Evolutionary conservation across 768 basidiomycete genomes (phyloP).

Genomic region (Tephrocybe sp.): DNA sequence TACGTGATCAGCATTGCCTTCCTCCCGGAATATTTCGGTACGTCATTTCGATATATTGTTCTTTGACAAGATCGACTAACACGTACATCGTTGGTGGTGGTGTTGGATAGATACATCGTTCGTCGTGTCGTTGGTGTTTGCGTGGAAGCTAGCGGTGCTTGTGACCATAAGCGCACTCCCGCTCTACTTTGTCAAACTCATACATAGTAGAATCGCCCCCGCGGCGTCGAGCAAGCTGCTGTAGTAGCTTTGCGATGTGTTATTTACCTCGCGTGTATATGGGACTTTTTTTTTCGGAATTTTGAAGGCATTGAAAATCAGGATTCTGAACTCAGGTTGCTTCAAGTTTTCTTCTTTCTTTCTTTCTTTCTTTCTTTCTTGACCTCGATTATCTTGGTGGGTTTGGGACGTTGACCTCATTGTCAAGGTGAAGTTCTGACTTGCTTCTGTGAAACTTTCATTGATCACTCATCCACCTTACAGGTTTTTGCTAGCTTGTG

Average conservation of each 20-base stretch:
- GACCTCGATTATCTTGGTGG: background rate
- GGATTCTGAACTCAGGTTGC: too few relatives aligned
- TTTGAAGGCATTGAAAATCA: background rate
- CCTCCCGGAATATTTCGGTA: slow-evolving; percentile 96
- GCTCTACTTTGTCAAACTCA: slow-evolving; percentile 85
- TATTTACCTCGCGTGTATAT: slow-evolving; percentile 5
- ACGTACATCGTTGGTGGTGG: slow-evolving; percentile 10
- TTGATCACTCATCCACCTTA: background rate
- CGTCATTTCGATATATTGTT: slow-evolving; percentile 23
- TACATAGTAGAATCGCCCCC: slow-evolving; percentile 83
- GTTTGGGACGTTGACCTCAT: too few relatives aligned
- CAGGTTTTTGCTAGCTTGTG: background rate
- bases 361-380: background rate
- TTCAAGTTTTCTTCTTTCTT: background rate
- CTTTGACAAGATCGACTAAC: background rate
- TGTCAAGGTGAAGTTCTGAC: too few relatives aligned
- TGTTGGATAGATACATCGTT: slow-evolving; percentile 76
- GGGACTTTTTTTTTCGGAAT: background rate
- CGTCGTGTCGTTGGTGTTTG: slow-evolving; percentile 83
- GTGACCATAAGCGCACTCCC: slow-evolving; percentile 93
- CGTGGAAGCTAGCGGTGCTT: slow-evolving; percentile 94
- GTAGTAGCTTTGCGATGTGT: slow-evolving; percentile 29
- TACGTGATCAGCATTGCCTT: slow-evolving; percentile 92
- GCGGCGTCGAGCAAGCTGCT: slow-evolving; percentile 91
- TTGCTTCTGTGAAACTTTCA: too few relatives aligned